These are phyloP conservation scores for Mortierella antarctica DNA, from an alignment of 192 early-diverging fungal genomes.

Conservation along the genomic window DNA sequence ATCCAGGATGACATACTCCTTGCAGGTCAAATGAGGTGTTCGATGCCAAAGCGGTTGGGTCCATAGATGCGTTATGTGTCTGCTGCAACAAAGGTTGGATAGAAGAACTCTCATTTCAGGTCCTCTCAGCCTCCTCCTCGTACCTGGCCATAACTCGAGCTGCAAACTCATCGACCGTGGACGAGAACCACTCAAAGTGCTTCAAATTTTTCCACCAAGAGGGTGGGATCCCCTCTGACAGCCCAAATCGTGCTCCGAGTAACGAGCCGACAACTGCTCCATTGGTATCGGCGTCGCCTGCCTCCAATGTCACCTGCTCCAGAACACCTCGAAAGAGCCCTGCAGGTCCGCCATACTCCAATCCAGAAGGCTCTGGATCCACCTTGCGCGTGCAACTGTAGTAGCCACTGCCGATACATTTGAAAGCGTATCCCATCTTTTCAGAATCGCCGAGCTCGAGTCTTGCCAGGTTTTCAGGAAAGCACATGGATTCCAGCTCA, in stretches of 20 bases:
- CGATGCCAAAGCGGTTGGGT: no score
- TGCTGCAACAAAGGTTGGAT: not conserved
- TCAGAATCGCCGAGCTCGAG: slow-evolving; percentile 54
- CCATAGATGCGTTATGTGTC: no score
- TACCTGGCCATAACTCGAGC: slow-evolving; percentile 25
- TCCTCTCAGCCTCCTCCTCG: slow-evolving; percentile 5
- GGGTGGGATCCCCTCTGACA: slow-evolving; percentile 53
- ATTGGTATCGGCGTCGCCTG: slow-evolving; percentile 70
- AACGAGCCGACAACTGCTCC: slow-evolving; percentile 63
- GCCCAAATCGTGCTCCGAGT: slow-evolving; percentile 59
- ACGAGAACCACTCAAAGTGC: slow-evolving; percentile 46
- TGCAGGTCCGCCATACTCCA: slow-evolving; percentile 16
- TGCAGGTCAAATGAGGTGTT: no score
- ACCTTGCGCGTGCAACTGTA: slow-evolving; percentile 50
- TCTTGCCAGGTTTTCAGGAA: slow-evolving; percentile 33
- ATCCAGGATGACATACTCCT: no score
- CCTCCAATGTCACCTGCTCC: slow-evolving; percentile 62
- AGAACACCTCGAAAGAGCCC: slow-evolving; percentile 52
- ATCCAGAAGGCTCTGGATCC: slow-evolving; percentile 13
- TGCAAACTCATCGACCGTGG: slow-evolving; percentile 33
- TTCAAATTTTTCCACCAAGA: slow-evolving; percentile 59
- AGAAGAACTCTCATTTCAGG: not conserved
- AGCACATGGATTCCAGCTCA: slow-evolving; percentile 33
- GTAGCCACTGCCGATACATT: slow-evolving; percentile 57
- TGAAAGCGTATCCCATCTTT: slow-evolving; percentile 65